Base-by-base conservation (phyloP, 2,329 filamentous ascomycete species). In the Fusarium sacchari region DNA sequence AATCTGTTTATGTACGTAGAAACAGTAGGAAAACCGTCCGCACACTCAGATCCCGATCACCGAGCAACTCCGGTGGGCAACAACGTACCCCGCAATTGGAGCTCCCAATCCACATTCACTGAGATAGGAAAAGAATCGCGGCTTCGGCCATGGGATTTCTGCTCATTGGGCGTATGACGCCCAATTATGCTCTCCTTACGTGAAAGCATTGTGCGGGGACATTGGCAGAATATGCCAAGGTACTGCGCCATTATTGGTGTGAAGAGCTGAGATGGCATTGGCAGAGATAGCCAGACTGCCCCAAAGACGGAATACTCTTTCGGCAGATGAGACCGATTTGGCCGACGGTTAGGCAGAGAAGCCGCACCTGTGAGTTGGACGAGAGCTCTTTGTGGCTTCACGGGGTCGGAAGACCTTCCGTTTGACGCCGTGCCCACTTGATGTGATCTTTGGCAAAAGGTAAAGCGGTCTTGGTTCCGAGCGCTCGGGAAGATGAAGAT, bases 11-110 rank as follows among this genome's bases (percentile, higher is more conserved):
- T 72, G 75, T 74, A 71, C n/a, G 52, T 70, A 70, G 66, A 76
- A 71, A 69, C 46, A 68, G 64, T 62, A 71, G 64, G 67, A 71
- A 74, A 63, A 50, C 55, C 46, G 36, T 52, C 67, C 72, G 67
- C 60, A 58, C 42, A 36, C 63, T 63, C 64, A 79, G 71, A 79
- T 78, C 70, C 77, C 77, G 77, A 79, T 79, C 75, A 67, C 77
- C 77, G 77, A 79, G 59, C 73, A 74, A 69, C 75, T 77, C 77
- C 77, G 77, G 66, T 40, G 67, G 58, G 40, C 49, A 53, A 44
- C 50, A 55, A 55, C 60, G 46, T 78, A 78, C 77, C 77, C 77
- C 77, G 77, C 77, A 78, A 78, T 76, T 69, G 68, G 70, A 57
- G 67, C 65, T 74, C 46, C 46, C 67, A 78, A 77, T 75, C 74